These are phyloP conservation scores for Schwanniomyces vanrijiae DNA, from an alignment of 805 yeast genomes.

Conservation along the genomic window DNA sequence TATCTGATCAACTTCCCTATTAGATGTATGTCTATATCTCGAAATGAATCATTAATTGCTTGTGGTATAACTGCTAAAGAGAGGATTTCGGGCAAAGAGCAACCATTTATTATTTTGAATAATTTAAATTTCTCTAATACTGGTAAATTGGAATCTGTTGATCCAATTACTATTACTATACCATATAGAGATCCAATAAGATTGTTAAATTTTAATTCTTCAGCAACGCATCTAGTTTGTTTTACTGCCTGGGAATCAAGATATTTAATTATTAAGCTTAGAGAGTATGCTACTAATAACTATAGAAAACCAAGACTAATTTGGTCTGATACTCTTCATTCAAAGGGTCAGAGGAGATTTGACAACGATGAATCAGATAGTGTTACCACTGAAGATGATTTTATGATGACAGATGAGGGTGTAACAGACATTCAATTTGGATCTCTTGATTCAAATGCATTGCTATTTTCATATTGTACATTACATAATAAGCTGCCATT, in stretches of 20 bases:
- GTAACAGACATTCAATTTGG: slow-evolving; percentile 75
- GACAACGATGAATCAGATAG: slow-evolving; percentile 15
- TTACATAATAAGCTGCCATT: slow-evolving; percentile 32
- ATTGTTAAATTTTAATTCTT: slow-evolving; percentile 67
- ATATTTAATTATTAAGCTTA: slow-evolving; percentile 70
- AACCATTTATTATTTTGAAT: slow-evolving; percentile 71
- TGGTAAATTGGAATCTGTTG: slow-evolving; percentile 31
- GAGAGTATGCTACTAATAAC: slow-evolving; percentile 48
- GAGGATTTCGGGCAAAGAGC: slow-evolving; percentile 64
- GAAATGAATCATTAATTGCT: slow-evolving; percentile 64
- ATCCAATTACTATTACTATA: slow-evolving; percentile 70
- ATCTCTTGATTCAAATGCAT: slow-evolving; percentile 29
- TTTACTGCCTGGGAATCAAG: slow-evolving; percentile 78
- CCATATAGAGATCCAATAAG: slow-evolving; percentile 88
- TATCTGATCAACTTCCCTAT: slow-evolving; percentile 73
- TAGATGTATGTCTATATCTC: slow-evolving; percentile 72
- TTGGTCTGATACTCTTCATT: slow-evolving; percentile 31
- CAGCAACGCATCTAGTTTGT: slow-evolving; percentile 70
- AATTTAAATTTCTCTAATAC: slow-evolving; percentile 18
- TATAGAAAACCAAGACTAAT: slow-evolving; percentile 39
- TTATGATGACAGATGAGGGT: slow-evolving; percentile 77
- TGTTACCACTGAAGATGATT: slow-evolving; percentile 17
- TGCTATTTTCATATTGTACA: slow-evolving; percentile 38
- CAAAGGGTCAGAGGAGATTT: slow-evolving; percentile 11
- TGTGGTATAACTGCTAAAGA: slow-evolving; percentile 84